phyloP scores from a whole-genome alignment of 1,284 basidiomycete genomes.

The Cutaneotrichosporon sp. region DNA sequence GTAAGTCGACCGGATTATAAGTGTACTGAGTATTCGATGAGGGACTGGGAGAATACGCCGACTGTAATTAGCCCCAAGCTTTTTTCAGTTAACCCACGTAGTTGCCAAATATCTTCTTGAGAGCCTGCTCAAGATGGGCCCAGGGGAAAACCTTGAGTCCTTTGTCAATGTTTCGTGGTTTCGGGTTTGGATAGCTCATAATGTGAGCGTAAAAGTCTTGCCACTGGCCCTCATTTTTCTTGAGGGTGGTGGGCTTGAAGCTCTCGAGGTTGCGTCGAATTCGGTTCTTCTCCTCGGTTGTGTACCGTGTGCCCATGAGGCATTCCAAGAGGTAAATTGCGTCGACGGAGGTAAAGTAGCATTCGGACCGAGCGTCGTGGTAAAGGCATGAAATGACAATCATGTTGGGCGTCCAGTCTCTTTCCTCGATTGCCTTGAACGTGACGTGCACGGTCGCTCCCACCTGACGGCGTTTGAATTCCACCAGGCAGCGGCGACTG shows the following conservation, averaged over 20 bases:
- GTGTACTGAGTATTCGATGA: neutral
- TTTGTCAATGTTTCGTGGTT: conserved; percentile 95
- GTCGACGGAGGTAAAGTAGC: conserved; percentile 90
- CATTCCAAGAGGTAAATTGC: conserved; percentile 88
- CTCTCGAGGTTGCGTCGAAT: conserved; percentile 91
- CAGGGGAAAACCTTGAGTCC: conserved; percentile 97
- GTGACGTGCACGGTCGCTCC: conserved; percentile 51
- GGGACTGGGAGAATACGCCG: conserved; percentile 1
- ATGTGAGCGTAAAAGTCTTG: conserved; percentile 79
- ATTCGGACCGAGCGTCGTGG: conserved; percentile 68
- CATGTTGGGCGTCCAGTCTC: conserved; percentile 48
- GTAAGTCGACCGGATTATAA: neutral
- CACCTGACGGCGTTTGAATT: conserved; percentile 54
- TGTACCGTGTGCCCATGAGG: conserved; percentile 74
- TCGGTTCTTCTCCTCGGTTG: conserved; percentile 93
- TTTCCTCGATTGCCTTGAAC: conserved; percentile 50
- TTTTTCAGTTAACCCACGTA: conserved; percentile 60
- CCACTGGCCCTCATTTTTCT: conserved; percentile 62
- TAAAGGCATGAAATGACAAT: conserved; percentile 78
- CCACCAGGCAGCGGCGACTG: conserved; percentile 51
- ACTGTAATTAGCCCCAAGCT: neutral
- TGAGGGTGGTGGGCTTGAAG: conserved; percentile 81
- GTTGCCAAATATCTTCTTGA: conserved; percentile 92
- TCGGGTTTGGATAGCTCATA: conserved; percentile 91
- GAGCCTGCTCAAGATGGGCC: conserved; percentile 68